Conservation (phyloP, 139 green algal species). For the Zygnema cylindricum region DNA sequence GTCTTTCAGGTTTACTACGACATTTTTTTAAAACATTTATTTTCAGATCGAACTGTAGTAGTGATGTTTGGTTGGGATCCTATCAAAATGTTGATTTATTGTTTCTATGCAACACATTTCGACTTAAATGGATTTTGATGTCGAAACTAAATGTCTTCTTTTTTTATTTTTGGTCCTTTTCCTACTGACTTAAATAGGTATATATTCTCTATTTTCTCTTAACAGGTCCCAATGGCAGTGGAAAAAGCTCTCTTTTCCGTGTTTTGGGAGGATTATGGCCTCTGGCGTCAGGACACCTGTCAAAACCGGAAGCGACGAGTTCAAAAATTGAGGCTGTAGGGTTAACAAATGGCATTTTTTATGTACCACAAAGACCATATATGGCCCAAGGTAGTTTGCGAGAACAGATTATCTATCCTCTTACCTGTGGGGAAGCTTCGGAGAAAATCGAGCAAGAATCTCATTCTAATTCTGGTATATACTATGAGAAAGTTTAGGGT, state of each 20-base stretch:
- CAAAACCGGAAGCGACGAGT: slow-evolving; percentile 65
- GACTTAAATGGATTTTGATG: too few species aligned
- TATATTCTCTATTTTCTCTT: background rate
- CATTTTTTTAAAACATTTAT: too few species aligned
- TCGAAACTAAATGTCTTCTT: too few species aligned
- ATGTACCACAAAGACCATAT: slow-evolving; percentile 94
- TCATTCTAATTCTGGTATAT: too few species aligned
- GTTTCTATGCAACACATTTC: too few species aligned
- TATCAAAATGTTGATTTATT: too few species aligned
- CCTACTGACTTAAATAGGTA: too few species aligned
- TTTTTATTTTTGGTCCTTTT: slow-evolving; percentile 15
- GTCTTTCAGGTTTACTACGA: background rate
- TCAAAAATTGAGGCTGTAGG: slow-evolving; percentile 10
- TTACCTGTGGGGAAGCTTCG: slow-evolving; percentile 26
- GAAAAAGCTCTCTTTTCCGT: slow-evolving; percentile 67
- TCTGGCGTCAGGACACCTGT: slow-evolving; percentile 68
- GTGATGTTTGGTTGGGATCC: too few species aligned
- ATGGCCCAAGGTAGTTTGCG: slow-evolving; percentile 87
- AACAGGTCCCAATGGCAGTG: slow-evolving; percentile 58
- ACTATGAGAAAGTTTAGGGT: background rate
- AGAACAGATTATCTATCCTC: slow-evolving; percentile 88
- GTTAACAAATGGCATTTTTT: slow-evolving; percentile 65
- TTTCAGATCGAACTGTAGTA: too few species aligned
- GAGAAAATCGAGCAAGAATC: slow-evolving; percentile 4
- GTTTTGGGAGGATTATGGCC: slow-evolving; percentile 67